These are phyloP conservation scores for Epichloe gansuensis DNA, from an alignment of 2,329 filamentous ascomycete genomes.

Conservation along the genomic window DNA sequence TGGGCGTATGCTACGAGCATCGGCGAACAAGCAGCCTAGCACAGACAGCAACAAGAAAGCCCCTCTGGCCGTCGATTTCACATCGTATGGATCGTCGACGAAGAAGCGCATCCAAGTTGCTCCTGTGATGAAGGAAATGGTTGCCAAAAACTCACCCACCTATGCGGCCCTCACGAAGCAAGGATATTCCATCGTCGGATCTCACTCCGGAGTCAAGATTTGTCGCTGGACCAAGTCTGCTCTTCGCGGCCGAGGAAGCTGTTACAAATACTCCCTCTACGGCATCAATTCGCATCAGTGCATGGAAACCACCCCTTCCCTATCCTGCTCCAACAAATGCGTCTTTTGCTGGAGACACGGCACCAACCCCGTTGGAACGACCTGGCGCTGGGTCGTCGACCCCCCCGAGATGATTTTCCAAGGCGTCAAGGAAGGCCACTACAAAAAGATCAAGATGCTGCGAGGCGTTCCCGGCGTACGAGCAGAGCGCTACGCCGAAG, in stretches of 20 bases:
- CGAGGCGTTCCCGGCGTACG: conserved; percentile 85
- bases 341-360: conserved; percentile 98
- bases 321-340: conserved; percentile 96
- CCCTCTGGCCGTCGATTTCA: conserved; percentile 76
- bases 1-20: conserved; percentile 47
- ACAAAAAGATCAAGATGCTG: conserved; percentile 96
- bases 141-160: conserved; percentile 79
- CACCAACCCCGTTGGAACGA: conserved; percentile 92
- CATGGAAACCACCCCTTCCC: conserved; percentile 93
- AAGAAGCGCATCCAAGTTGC: conserved; percentile 30
- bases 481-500: conserved; percentile 83
- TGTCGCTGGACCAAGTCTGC: conserved; percentile 98
- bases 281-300: conserved; percentile 93
- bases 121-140: conserved; percentile 71
- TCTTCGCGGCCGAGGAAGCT: conserved; percentile 81
- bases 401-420: conserved; percentile 79
- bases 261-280: conserved; percentile 97
- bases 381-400: conserved; percentile 93
- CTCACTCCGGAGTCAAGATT: conserved; percentile 92
- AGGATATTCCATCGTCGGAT: conserved; percentile 89
- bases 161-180: conserved; percentile 86
- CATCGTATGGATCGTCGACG: conserved; percentile 46
- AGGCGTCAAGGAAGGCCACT: conserved; percentile 83
- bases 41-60: conserved; percentile 17
- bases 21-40: conserved; percentile 23